These are phyloP conservation scores for Quercus agrifolia DNA, from an alignment of 306 rosid species.

Conservation along the genomic window DNA sequence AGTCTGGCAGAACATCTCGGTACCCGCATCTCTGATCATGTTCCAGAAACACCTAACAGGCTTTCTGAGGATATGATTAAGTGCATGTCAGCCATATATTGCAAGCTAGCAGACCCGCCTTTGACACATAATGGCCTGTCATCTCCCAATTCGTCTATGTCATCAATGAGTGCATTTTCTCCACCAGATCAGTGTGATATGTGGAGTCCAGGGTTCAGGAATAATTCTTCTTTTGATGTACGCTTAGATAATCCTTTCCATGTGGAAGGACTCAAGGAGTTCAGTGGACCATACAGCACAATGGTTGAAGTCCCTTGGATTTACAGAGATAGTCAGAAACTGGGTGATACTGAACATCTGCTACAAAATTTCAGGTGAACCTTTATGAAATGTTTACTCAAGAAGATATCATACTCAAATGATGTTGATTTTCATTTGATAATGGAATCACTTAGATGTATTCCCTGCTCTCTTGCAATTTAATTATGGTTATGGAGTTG, in stretches of 20 bases:
- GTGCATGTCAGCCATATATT: constrained; percentile 85
- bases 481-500: constrained; percentile 12
- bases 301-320: constrained; percentile 97
- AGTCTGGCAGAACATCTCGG: constrained; percentile 99
- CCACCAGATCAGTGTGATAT: constrained; percentile 67
- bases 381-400: not conserved
- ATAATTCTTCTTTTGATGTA: constrained; percentile 70
- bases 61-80: constrained; percentile 94
- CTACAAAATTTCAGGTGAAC: constrained; percentile 87
- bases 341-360: constrained; percentile 59
- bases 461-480: not conserved
- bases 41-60: constrained; percentile 65
- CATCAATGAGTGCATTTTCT: constrained; percentile 72
- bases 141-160: constrained; percentile 81
- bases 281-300: constrained; percentile 97
- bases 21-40: constrained; percentile 74
- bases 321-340: constrained; percentile 68
- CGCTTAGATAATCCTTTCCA: constrained; percentile 83
- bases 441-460: not conserved
- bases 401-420: not conserved
- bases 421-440: not conserved
- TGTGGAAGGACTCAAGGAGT: constrained; percentile 86
- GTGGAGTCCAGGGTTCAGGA: constrained; percentile 82
- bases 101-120: constrained; percentile 88
- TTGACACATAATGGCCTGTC: constrained; percentile 60